These are phyloP conservation scores for Wallacemonas rigidus DNA, from an alignment of 208 protist genomes.

Conservation along the genomic window DNA sequence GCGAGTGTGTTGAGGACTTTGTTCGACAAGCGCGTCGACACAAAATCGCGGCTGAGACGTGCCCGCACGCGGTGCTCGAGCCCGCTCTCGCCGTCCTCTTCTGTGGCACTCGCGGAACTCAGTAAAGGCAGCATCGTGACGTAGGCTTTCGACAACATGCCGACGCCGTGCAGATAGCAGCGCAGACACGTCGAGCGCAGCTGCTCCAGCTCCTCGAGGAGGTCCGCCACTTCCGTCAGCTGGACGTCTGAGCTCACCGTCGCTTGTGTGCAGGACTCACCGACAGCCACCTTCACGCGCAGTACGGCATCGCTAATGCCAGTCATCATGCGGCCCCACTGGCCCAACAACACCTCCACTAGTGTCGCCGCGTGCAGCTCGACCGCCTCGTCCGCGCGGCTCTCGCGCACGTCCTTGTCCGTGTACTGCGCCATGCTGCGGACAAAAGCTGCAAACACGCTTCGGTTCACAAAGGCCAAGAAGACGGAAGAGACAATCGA, in stretches of 20 bases:
- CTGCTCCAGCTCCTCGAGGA: constrained; percentile 79
- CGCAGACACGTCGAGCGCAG: constrained; percentile 61
- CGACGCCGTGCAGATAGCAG: constrained; percentile 75
- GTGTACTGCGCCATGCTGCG: constrained; percentile 59
- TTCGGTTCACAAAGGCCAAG: constrained; percentile 70
- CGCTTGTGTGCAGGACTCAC: constrained; percentile 64
- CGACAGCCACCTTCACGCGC: constrained; percentile 85
- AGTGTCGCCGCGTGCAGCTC: constrained; percentile 83
- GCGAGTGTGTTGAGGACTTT: constrained; percentile 86
- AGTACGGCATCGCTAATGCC: constrained; percentile 60
- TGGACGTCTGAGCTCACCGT: constrained; percentile 47
- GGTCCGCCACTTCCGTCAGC: constrained; percentile 61
- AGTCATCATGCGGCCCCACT: constrained; percentile 79
- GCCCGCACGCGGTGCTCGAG: constrained; percentile 64
- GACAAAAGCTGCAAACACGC: constrained; percentile 62
- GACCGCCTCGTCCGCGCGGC: constrained; percentile 45
- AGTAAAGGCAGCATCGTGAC: constrained; percentile 66
- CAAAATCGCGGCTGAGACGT: constrained; percentile 76
- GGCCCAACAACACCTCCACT: constrained; percentile 75
- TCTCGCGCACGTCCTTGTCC: constrained; percentile 33
- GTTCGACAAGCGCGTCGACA: constrained; percentile 69
- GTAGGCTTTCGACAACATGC: constrained; percentile 84
- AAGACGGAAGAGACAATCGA: constrained; percentile 62
- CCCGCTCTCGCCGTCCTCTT: constrained; percentile 21
- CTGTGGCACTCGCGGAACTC: constrained; percentile 26